These are phyloP conservation scores for Hapsidospora chrysogenum DNA, from an alignment of 495 filamentous ascomycete species.

Conservation along the genomic window DNA sequence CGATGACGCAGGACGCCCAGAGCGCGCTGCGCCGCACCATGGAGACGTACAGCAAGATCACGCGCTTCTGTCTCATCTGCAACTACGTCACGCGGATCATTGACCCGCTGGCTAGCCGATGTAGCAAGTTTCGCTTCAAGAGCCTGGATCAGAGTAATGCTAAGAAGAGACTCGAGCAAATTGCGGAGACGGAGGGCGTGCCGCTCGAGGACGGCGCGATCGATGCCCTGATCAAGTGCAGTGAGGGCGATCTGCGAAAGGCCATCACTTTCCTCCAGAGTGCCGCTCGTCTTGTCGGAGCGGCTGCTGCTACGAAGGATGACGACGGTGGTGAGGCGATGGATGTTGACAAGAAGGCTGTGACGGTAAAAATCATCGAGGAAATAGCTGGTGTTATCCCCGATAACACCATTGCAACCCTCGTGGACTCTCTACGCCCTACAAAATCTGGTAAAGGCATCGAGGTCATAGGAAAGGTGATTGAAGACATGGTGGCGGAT, in stretches of 20 bases:
- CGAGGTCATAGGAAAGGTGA: slow-evolving; percentile 53
- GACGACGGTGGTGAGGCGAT: slow-evolving; percentile 28
- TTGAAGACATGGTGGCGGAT: slow-evolving; percentile 86
- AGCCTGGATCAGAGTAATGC: slow-evolving; percentile 72
- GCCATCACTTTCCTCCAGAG: slow-evolving; percentile 94
- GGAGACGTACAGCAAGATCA: slow-evolving; percentile 95
- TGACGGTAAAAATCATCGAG: slow-evolving; percentile 68
- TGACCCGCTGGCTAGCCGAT: slow-evolving; percentile 80
- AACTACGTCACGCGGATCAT: slow-evolving; percentile 99
- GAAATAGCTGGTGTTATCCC: slow-evolving; percentile 96
- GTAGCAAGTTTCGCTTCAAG: slow-evolving; percentile 98
- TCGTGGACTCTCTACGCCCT: slow-evolving; percentile 67
- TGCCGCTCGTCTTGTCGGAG: slow-evolving; percentile 64
- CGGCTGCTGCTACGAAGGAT: slow-evolving; percentile 22
- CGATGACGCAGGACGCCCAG: slow-evolving; percentile 98
- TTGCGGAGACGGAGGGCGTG: slow-evolving; percentile 63
- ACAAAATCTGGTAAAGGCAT: slow-evolving; percentile 47
- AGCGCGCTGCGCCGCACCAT: slow-evolving; percentile 83
- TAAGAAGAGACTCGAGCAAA: slow-evolving; percentile 55
- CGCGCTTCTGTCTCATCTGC: slow-evolving; percentile 91
- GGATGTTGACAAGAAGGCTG: slow-evolving; percentile 37
- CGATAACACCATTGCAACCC: slow-evolving; percentile 43
- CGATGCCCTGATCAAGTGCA: slow-evolving; percentile 68
- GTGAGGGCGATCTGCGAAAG: slow-evolving; percentile 86
- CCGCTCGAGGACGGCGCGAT: slow-evolving; percentile 59